Percentiles rank a stretch among this genome's conserved stretches.
phyloP scores from a whole-genome alignment of 2,329 filamentous ascomycete genomes.

The Pezicula radicicola region DNA sequence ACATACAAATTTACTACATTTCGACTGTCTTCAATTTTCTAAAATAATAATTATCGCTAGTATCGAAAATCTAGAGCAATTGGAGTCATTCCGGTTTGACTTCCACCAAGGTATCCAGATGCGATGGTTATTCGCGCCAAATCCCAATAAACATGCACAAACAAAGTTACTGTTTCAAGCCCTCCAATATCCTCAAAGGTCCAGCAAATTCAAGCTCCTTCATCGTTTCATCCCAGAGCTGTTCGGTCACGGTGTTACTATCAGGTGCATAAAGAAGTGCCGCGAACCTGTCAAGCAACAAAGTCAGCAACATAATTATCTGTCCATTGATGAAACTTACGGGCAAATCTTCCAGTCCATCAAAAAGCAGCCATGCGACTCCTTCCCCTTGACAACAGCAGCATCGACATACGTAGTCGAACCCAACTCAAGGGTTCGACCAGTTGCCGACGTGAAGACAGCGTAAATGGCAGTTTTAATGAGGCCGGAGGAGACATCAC shows the following conservation, averaged over 20 bases:
- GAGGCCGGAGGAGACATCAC: slow-evolving; percentile 22
- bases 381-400: slow-evolving; percentile 38
- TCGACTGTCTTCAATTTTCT: too few relatives aligned
- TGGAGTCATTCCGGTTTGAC: too few relatives aligned
- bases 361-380: slow-evolving; percentile 48
- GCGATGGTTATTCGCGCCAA: too few relatives aligned
- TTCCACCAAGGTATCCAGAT: too few relatives aligned
- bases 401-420: slow-evolving; percentile 47
- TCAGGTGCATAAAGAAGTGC: slow-evolving; percentile 16
- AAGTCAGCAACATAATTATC: neutral
- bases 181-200: neutral
- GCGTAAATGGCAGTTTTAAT: neutral
- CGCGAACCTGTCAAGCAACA: slow-evolving; percentile 13
- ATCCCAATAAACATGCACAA: too few relatives aligned
- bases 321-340: slow-evolving; percentile 1
- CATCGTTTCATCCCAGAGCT: slow-evolving; percentile 24
- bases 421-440: slow-evolving; percentile 32
- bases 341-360: slow-evolving; percentile 22
- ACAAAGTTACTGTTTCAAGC: neutral
- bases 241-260: slow-evolving; percentile 9
- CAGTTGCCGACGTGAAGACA: neutral
- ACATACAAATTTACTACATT: too few relatives aligned
- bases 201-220: slow-evolving; percentile 19
- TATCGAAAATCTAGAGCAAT: too few relatives aligned
- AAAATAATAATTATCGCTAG: too few relatives aligned